Conservation (phyloP, 208 protist genomes). For the Crithidia sp. region DNA sequence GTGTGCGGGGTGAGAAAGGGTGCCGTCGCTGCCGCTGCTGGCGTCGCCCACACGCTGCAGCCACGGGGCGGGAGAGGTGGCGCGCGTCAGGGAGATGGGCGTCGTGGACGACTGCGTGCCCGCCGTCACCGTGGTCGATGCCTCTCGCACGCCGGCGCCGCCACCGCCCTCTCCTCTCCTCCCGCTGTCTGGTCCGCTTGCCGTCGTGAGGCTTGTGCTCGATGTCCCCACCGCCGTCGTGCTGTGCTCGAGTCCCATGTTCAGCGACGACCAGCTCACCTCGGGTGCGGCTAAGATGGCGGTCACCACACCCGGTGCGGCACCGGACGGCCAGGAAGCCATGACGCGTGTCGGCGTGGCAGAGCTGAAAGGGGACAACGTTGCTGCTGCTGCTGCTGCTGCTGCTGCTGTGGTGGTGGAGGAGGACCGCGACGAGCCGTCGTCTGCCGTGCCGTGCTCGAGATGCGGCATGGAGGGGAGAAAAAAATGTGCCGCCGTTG, state of each 20-base stretch:
- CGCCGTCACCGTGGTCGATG: background rate
- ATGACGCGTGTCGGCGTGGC: background rate
- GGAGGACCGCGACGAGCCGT: background rate
- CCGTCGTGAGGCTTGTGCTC: background rate
- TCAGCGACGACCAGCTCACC: conserved; percentile 23
- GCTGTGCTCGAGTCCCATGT: background rate
- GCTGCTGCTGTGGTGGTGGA: background rate
- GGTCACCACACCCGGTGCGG: conserved; percentile 15
- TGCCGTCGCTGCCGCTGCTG: background rate
- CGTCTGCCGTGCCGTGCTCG: background rate
- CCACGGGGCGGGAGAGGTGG: conserved; percentile 11
- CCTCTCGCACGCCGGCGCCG: too few species aligned
- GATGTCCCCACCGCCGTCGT: background rate
- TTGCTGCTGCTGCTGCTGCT: too few species aligned
- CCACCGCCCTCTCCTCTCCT: background rate
- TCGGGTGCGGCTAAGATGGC: conserved; percentile 31
- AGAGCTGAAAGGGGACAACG: background rate
- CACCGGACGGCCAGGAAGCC: background rate
- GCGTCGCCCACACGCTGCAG: conserved; percentile 12
- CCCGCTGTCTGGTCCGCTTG: background rate
- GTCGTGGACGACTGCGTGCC: conserved; percentile 1
- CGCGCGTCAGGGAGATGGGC: background rate
- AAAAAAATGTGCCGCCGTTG: background rate
- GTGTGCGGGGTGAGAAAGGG: background rate
- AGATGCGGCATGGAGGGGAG: conserved; percentile 3